These are phyloP conservation scores for Thyridium curvatum DNA, from an alignment of 2,329 filamentous ascomycete species.

Conservation along the genomic window DNA sequence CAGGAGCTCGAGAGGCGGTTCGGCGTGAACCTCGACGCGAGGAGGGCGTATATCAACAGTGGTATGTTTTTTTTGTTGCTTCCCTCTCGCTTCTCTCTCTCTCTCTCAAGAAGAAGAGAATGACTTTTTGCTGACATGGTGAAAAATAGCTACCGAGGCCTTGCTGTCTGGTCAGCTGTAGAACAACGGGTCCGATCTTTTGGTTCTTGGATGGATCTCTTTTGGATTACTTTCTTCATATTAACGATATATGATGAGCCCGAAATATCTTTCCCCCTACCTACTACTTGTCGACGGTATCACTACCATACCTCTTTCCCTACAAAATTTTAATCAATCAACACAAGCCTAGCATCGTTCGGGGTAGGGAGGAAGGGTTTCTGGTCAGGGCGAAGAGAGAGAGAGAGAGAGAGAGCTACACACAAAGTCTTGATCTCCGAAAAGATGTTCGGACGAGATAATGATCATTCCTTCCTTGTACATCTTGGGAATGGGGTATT, in stretches of 20 bases:
- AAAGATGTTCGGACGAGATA: too few relatives aligned
- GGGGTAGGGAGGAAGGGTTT: not conserved
- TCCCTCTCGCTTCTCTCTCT: not conserved
- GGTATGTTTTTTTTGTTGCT: conserved; percentile 52
- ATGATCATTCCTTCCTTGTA: not conserved
- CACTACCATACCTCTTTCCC: not conserved
- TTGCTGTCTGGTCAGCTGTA: conserved; percentile 72
- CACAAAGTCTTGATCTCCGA: too few relatives aligned
- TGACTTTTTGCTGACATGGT: conserved; percentile 19
- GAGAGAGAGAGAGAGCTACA: too few relatives aligned
- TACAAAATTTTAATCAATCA: too few relatives aligned
- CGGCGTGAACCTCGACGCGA: conserved; percentile 76
- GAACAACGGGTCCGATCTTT: conserved; percentile 6
- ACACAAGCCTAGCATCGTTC: too few relatives aligned
- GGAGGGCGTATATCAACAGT: conserved; percentile 89
- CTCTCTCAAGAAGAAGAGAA: not conserved
- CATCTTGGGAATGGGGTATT: not conserved
- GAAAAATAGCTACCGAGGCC: conserved; percentile 62
- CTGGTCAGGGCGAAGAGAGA: too few relatives aligned
- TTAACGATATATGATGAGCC: too few relatives aligned
- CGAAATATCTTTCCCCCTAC: too few relatives aligned
- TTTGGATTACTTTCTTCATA: not conserved
- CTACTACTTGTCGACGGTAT: too few relatives aligned
- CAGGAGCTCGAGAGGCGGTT: conserved; percentile 86
- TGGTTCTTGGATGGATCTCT: not conserved